Percentiles rank a stretch among this genome's conserved stretches.
phyloP scores from a whole-genome alignment of 176 grass and related monocot genomes.

The Triticum turgidum region DNA sequence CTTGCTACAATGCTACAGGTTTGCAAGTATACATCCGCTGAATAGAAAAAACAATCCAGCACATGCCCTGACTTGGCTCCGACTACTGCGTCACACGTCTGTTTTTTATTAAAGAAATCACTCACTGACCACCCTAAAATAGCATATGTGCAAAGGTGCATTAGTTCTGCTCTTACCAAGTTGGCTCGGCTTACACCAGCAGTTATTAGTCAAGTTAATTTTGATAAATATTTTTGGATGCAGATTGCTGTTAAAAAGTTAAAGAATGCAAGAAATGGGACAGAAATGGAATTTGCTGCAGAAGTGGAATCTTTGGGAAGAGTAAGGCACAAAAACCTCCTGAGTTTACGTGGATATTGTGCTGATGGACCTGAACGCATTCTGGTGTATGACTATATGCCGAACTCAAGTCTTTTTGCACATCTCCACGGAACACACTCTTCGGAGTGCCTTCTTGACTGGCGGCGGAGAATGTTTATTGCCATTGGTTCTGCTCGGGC shows the following conservation, averaged over 20 bases:
- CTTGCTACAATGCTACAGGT: constrained; percentile 39
- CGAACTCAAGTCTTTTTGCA: constrained; percentile 64
- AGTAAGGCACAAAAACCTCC: constrained; percentile 80
- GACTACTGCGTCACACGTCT: constrained; percentile 37
- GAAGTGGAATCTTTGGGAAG: constrained; percentile 66
- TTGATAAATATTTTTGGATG: constrained; percentile 23
- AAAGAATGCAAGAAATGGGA: constrained; percentile 49
- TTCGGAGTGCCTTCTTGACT: constrained; percentile 73
- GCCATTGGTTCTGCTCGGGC: constrained; percentile 65
- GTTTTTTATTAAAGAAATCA: constrained; percentile 1
- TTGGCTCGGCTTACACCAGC: background rate
- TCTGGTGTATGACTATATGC: constrained; percentile 75
- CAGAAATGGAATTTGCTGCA: constrained; percentile 71
- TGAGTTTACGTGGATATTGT: constrained; percentile 74
- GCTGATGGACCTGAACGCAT: constrained; percentile 75
- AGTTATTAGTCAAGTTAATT: background rate
- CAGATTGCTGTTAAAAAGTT: constrained; percentile 86
- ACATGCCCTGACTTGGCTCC: constrained; percentile 33
- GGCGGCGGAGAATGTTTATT: constrained; percentile 62
- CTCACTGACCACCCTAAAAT: background rate
- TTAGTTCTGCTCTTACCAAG: background rate
- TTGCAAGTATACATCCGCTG: constrained; percentile 29
- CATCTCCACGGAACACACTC: constrained; percentile 74
- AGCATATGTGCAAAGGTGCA: background rate
- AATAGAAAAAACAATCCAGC: background rate